These are phyloP conservation scores for Populus hybrid DNA, from an alignment of 441 rosid species.

Conservation along the genomic window DNA sequence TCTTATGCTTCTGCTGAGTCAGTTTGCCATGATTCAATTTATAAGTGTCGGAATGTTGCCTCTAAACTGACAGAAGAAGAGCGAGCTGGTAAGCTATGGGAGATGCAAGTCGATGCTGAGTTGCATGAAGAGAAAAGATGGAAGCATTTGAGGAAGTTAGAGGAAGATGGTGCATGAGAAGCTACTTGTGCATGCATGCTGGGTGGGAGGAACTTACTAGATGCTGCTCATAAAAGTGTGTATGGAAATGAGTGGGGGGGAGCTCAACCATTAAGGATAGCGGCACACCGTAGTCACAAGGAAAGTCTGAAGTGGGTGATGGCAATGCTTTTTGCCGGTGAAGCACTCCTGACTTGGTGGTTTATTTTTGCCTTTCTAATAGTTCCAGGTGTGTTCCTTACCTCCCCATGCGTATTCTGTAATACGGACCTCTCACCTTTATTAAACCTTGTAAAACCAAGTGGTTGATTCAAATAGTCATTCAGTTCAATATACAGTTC, in stretches of 20 bases:
- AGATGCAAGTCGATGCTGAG: constrained; percentile 84
- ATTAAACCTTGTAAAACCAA: background rate
- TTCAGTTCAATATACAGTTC: background rate
- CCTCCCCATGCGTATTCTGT: background rate
- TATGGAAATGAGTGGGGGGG: constrained; percentile 87
- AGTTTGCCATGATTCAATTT: constrained; percentile 27
- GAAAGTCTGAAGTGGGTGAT: constrained; percentile 51
- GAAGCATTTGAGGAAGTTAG: constrained; percentile 79
- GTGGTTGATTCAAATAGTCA: background rate
- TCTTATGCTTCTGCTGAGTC: constrained; percentile 14
- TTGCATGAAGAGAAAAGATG: constrained; percentile 86
- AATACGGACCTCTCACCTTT: background rate
- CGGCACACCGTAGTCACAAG: constrained; percentile 73
- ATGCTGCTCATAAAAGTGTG: constrained; percentile 71
- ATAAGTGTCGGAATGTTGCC: constrained; percentile 36
- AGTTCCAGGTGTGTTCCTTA: constrained; percentile 3
- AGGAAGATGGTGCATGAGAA: constrained; percentile 67
- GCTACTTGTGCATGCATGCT: constrained; percentile 38
- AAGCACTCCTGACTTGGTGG: constrained; percentile 11
- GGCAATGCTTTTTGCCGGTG: constrained; percentile 82
- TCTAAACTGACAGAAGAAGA: constrained; percentile 80
- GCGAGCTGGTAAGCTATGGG: constrained; percentile 63
- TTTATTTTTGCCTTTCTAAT: background rate
- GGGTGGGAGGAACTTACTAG: constrained; percentile 69
- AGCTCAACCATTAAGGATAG: constrained; percentile 86